Evolutionary conservation across 768 basidiomycete genomes (phyloP), one percentile per base, ranked within the genome.

Genomic region (Plicaturopsis crispa): DNA sequence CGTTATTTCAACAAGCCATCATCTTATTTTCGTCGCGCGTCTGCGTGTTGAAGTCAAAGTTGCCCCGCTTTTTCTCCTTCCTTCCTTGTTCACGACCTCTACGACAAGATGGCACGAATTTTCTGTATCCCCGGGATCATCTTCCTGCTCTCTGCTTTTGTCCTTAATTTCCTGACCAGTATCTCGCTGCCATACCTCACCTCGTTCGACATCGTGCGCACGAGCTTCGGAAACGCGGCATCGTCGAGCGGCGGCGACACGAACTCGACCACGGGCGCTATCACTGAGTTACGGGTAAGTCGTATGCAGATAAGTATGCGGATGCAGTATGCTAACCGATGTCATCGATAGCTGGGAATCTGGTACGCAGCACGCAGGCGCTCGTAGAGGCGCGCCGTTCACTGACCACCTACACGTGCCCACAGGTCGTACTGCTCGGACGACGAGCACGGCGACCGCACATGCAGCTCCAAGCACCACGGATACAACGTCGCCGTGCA

Each of bases 301-400:
- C n/a, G 18, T 24, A 3, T 33, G 26, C 26, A 22, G 8, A 33
- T 40, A 18, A 3, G 28, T 40, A 39, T 22, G 21, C 30, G 21
- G 23, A 20, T 44, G 12, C 41, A 31, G 12, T 13, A n/a, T n/a
- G n/a, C n/a, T n/a, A n/a, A n/a, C n/a, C n/a, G n/a, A n/a, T n/a
- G n/a, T n/a, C n/a, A n/a, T n/a, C n/a, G n/a, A 5, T 38, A 87
- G 84, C 70, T 84, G 50, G 85, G 85, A 48, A 65, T 84, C 22
- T 87, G 84, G 84, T 84, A 41, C 38, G 56, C 48, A 8, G 26
- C n/a, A 5, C 22, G 31, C 32, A 14, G 17, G 13, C 26, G 26
- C n/a, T 5, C 22, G 31, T 33, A 14, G 17, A n/a, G 5, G 12
- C 12, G 23, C 11, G 16, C 16, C 6, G 21, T 23, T 19, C 18